Evolutionary conservation across 2,329 filamentous ascomycete species (phyloP), one percentile per base, ranked within the genome.

Genomic region (Diaporthe batatas): DNA sequence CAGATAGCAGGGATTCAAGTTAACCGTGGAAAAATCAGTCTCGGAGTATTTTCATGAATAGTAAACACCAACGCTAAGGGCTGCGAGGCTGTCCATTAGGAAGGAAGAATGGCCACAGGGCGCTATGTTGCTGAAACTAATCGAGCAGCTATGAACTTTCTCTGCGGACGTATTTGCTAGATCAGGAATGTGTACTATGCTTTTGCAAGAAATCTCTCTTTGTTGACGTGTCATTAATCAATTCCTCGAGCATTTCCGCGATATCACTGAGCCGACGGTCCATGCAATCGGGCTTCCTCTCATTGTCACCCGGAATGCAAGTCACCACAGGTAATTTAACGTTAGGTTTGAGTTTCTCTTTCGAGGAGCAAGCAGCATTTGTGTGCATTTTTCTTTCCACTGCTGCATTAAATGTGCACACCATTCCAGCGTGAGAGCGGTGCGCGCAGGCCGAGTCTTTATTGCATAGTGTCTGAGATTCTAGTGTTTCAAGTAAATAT

Each of bases 401-500:
- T 62, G 57, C 3, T 29, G 57, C 57, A 23, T 36, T 44, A 44
- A 62, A 62, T 11, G 57, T 62, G 57, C 57, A 62, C 29, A 18
- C 23, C 10, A 62, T 8, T 14, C 57, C 57, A 25, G 36, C 36
- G 12, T n/a, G 57, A 44, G 57, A 62, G 36, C 57, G 44, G 44
- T 62, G 16, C 23, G 57, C 57, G 36, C 57, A 62, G 11, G 36
- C 36, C 10, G 57, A 62, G 44, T 62, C 57, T 29, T 62, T 62
- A 14, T 62, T 62, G 57, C 57, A 62, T 62, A 36, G 36, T 44
- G 42, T 62, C 57, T 62, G 23, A 12, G 16, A 44, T 6, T 12
- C 23, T 29, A 6, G 6, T 18, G n/a, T 7, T 62, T 62, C 57
- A 62, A 62, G 57, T 10, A 44, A 25, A 34, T 36, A 29, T 14